Evolutionary conservation across 441 rosid genomes (phyloP).

Genomic region (Aquilaria agallochum): DNA sequence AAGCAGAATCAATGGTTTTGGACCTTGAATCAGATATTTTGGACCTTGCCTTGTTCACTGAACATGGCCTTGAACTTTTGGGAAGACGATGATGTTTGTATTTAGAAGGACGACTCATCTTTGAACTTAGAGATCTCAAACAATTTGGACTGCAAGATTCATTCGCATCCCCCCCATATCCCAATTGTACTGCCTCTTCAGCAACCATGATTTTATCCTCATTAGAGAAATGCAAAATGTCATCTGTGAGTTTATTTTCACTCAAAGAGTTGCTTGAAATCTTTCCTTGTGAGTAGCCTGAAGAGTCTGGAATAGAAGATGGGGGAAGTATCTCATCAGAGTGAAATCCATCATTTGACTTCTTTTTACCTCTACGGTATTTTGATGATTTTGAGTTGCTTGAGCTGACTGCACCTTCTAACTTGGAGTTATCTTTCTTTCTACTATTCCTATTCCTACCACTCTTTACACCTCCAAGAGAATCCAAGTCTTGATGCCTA

Average conservation of each 20-base stretch:
- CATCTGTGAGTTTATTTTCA: slow-evolving; percentile 23
- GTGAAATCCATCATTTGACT: slow-evolving; percentile 13
- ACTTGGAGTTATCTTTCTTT: slow-evolving; percentile 42
- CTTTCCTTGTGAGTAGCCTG: slow-evolving; percentile 7
- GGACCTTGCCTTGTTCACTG: slow-evolving; percentile 42
- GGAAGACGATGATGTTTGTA: slow-evolving; percentile 24
- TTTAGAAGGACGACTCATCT: slow-evolving; percentile 32
- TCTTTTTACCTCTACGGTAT: slow-evolving; percentile 32
- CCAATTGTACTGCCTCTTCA: slow-evolving; percentile 22
- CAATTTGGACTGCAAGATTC: slow-evolving; percentile 15
- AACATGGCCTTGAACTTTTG: slow-evolving; percentile 41
- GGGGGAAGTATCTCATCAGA: slow-evolving; percentile 26
- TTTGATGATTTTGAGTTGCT: slow-evolving; percentile 42
- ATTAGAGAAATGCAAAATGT: slow-evolving; percentile 19
- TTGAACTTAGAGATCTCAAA: slow-evolving; percentile 23
- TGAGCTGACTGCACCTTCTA: slow-evolving; percentile 23
- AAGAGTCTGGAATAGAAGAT: slow-evolving; percentile 25
- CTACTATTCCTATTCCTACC: slow-evolving; percentile 32
- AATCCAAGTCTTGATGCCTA: slow-evolving; percentile 31
- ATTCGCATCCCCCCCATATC: slow-evolving; percentile 18
- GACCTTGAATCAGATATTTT: slow-evolving; percentile 23
- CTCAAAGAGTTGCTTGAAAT: slow-evolving; percentile 18
- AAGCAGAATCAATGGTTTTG: slow-evolving; percentile 13
- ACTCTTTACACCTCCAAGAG: slow-evolving; percentile 22
- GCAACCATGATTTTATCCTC: slow-evolving; percentile 24